Percentiles rank a stretch among this genome's conserved stretches.
These are phyloP conservation scores for Exophiala viscosa DNA, from an alignment of 2,329 filamentous ascomycete species.

Conservation along the genomic window DNA sequence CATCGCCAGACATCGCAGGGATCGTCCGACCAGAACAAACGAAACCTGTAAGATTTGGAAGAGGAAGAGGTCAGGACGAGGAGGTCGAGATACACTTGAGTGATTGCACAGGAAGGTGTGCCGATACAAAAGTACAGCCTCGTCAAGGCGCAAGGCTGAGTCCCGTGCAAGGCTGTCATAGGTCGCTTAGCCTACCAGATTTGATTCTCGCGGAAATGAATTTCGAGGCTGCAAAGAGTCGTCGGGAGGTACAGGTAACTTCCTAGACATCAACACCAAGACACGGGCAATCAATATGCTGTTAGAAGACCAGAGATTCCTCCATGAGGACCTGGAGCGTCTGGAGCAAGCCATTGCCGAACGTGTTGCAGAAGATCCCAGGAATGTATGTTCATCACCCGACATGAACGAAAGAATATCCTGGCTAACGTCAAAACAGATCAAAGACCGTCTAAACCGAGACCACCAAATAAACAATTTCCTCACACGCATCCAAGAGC, in stretches of 20 bases:
- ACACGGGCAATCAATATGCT: conserved; percentile 54
- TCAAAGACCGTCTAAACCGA: conserved; percentile 80
- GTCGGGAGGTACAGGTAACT: background rate
- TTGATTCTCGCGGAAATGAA: too few relatives aligned
- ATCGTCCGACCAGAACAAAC: too few relatives aligned
- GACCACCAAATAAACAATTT: conserved; percentile 91
- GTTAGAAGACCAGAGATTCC: conserved; percentile 86
- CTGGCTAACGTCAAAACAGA: conserved; percentile 47
- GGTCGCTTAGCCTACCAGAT: too few relatives aligned
- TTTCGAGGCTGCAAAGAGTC: background rate
- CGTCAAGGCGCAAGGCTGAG: too few relatives aligned
- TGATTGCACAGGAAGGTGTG: too few relatives aligned
- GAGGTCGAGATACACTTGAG: too few relatives aligned
- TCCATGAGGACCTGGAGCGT: conserved; percentile 95
- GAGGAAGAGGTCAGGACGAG: too few relatives aligned
- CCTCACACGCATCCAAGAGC: conserved; percentile 78
- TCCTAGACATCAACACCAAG: too few relatives aligned
- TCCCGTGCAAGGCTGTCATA: too few relatives aligned
- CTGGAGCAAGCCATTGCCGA: conserved; percentile 92
- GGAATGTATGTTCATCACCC: conserved; percentile 61
- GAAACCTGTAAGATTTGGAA: too few relatives aligned
- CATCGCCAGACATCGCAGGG: too few relatives aligned
- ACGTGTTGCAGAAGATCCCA: conserved; percentile 81
- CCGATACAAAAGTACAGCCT: too few relatives aligned
- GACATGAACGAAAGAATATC: background rate